Evolutionary conservation across 352 stramenopile species (phyloP).

Genomic region (Pythium grandisporangium): DNA sequence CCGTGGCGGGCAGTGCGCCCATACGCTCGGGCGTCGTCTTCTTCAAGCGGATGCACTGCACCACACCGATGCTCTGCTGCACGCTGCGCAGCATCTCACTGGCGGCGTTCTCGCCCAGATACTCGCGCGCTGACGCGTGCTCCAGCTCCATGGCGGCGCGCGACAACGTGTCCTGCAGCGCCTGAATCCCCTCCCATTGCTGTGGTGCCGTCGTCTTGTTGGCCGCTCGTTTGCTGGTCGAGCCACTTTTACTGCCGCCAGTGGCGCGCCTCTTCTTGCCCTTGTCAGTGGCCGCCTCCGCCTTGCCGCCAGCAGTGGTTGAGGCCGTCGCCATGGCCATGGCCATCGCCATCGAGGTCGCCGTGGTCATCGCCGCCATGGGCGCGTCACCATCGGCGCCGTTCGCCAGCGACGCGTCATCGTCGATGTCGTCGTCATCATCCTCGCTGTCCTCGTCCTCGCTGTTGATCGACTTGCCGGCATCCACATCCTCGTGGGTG

Average conservation of each 20-base stretch:
- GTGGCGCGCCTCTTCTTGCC: background rate
- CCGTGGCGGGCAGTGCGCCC: too few species aligned
- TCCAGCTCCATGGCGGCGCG: slow-evolving; percentile 9
- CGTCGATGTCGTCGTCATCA: background rate
- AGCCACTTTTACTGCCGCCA: slow-evolving; percentile 4
- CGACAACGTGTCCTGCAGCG: slow-evolving; percentile 13
- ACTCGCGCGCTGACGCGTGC: slow-evolving; percentile 10
- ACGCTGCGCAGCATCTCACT: slow-evolving; percentile 18
- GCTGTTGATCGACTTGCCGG: background rate
- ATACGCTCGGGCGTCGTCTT: slow-evolving; percentile 6
- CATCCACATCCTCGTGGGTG: slow-evolving; percentile 1
- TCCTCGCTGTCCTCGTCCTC: background rate
- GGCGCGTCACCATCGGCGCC: background rate
- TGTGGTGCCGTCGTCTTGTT: too few species aligned
- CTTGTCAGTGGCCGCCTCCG: background rate
- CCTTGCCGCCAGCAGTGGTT: background rate
- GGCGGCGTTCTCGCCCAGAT: slow-evolving; percentile 12
- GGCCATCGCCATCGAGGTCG: background rate
- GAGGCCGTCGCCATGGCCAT: too few species aligned
- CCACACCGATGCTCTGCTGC: slow-evolving; percentile 19
- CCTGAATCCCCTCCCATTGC: slow-evolving; percentile 10
- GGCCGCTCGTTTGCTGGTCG: too few species aligned
- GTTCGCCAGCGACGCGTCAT: background rate
- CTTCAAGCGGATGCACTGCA: slow-evolving; percentile 17
- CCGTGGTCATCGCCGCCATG: too few species aligned